Evolutionary conservation across 176 grass and related monocot species (phyloP), one percentile per base, ranked within the genome.

Genomic region (Cymbopogon citratus): DNA sequence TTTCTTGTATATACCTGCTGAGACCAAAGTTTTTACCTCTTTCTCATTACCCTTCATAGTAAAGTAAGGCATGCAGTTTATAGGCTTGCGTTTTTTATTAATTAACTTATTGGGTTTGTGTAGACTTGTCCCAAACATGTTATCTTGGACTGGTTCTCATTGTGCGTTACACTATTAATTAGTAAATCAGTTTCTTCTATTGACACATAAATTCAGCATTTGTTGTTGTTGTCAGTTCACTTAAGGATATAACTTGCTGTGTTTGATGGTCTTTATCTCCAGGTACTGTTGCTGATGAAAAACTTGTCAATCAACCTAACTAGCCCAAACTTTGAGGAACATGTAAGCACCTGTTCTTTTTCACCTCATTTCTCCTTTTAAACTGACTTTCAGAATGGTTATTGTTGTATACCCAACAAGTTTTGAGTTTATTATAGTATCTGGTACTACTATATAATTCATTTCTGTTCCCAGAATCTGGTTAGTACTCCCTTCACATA

Each of bases 231-330:
- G 38, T 26, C 70, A 56, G 7, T 54, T 54, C 7, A 54, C 49
- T 6, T 7, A 21, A 45, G 35, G 75, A n/a, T 73, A 24, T 35
- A 31, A 57, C 25, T 4, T 76, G 14, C 18, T 87, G 0, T 83
- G 19, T 61, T 74, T 65, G 71, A 35, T 24, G 27, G 12, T 69
- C 75, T 78, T 80, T 35, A 74, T 83, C 41, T 90, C 39, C 95
- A 98, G 92, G 95, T 89, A 59, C 27, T 95, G 48, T 54, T 93
- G 49, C 86, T 98, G 77, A 95, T 98, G 95, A 90, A 75, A 73
- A 98, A 98, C 66, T 43, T 98, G 43, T 91, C 92, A 2, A 45
- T 86, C 29, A 98, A 98, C 66, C 83, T 98, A 83, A 91, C 79
- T 28, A 90, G 82, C 79, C 92, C 95, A 70, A 71, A 98, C 76